These are phyloP conservation scores for Nannizziopsis barbatae DNA, from an alignment of 2,329 filamentous ascomycete genomes.

Conservation along the genomic window DNA sequence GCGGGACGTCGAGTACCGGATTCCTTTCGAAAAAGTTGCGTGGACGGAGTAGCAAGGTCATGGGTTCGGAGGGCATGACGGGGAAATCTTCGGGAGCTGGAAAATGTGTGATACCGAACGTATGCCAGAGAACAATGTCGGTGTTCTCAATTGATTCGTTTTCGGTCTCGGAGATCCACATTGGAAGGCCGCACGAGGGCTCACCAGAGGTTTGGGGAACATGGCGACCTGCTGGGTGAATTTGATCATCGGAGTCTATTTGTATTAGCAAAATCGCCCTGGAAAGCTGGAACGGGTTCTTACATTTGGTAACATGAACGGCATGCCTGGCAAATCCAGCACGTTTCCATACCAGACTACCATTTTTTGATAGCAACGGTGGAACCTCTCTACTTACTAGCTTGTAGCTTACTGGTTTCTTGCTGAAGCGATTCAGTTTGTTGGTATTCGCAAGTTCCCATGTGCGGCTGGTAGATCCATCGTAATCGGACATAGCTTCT, in stretches of 20 bases:
- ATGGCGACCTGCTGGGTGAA: slow-evolving; percentile 77
- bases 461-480: slow-evolving; percentile 64
- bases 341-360: slow-evolving; percentile 75
- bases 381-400: slow-evolving; percentile 79
- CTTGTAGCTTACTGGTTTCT: slow-evolving; percentile 79
- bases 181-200: slow-evolving; percentile 58
- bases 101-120: slow-evolving; percentile 83
- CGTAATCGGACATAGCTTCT: slow-evolving; percentile 65
- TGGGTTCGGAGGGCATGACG: slow-evolving; percentile 78
- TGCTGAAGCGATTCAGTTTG: slow-evolving; percentile 73
- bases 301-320: slow-evolving; percentile 81
- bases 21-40: slow-evolving; percentile 74
- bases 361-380: slow-evolving; percentile 64
- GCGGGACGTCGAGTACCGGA: slow-evolving; percentile 69
- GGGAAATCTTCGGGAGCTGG: slow-evolving; percentile 84
- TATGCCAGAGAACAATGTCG: slow-evolving; percentile 87
- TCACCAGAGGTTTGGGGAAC: slow-evolving; percentile 79
- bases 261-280: background rate
- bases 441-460: slow-evolving; percentile 86
- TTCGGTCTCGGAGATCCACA: slow-evolving; percentile 59
- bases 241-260: slow-evolving; percentile 63
- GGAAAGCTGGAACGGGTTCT: slow-evolving; percentile 27
- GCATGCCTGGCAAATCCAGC: slow-evolving; percentile 80
- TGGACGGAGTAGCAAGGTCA: slow-evolving; percentile 67
- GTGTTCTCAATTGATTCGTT: slow-evolving; percentile 64